Conservation (phyloP, 2,329 filamentous ascomycete species). For the Aureobasidium pullulans region DNA sequence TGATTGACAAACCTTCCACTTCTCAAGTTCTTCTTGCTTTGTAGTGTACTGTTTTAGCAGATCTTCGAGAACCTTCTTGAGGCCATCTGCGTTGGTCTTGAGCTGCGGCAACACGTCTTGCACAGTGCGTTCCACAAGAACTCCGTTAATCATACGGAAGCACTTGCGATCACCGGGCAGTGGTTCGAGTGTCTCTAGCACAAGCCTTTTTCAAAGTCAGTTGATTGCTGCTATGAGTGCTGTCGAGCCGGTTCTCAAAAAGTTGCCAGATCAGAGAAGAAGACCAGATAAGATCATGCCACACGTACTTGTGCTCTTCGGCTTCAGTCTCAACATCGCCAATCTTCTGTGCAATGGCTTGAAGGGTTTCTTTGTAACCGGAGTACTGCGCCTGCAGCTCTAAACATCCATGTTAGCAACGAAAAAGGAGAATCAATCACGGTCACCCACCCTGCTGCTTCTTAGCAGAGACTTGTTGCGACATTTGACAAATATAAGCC, state of each 20-base stretch:
- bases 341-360: conserved; percentile 92
- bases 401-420: conserved; percentile 30
- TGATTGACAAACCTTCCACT: conserved; percentile 75
- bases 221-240: not conserved
- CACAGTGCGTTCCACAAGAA: conserved; percentile 88
- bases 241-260: no score
- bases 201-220: conserved; percentile 55
- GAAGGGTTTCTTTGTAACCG: conserved; percentile 69
- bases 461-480: conserved; percentile 50
- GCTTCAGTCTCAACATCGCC: conserved; percentile 95
- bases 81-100: conserved; percentile 85
- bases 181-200: conserved; percentile 83
- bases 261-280: conserved; percentile 15
- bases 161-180: conserved; percentile 83
- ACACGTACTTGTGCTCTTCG: conserved; percentile 86
- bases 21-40: conserved; percentile 92
- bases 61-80: conserved; percentile 91
- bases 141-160: conserved; percentile 97
- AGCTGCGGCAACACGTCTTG: conserved; percentile 85
- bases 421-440: no score
- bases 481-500: conserved; percentile 32
- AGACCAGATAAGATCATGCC: not conserved
- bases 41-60: conserved; percentile 92
- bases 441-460: conserved; percentile 61
- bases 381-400: conserved; percentile 75